Percentiles rank a stretch among this genome's conserved stretches.
phyloP scores from a whole-genome alignment of 73 alveolate species.

The Stentor coeruleus region DNA sequence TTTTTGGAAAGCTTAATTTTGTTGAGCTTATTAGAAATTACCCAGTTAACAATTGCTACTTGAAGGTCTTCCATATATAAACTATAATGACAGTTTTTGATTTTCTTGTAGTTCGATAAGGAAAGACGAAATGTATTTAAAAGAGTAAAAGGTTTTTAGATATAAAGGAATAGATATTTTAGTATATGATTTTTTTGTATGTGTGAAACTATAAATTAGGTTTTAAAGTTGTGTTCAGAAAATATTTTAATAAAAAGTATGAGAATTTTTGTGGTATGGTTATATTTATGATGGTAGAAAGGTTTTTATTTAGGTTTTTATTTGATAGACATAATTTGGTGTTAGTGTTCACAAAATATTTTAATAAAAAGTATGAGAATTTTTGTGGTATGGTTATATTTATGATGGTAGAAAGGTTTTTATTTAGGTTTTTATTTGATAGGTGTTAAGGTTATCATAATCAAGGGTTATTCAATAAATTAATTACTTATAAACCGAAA shows the following conservation, averaged over 20 bases:
- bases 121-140: neutral
- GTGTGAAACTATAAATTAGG: too few relatives aligned
- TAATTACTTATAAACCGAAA: too few relatives aligned
- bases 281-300: neutral
- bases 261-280: neutral
- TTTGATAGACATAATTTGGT: neutral
- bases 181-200: too few relatives aligned
- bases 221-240: neutral
- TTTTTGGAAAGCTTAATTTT: neutral
- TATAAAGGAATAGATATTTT: too few relatives aligned
- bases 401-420: too few relatives aligned
- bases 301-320: neutral
- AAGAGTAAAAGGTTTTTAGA: neutral
- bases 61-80: neutral
- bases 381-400: neutral
- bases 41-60: neutral
- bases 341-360: too few relatives aligned
- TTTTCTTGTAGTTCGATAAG: neutral
- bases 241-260: too few relatives aligned
- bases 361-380: neutral
- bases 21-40: neutral
- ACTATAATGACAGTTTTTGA: neutral
- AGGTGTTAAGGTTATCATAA: too few relatives aligned
- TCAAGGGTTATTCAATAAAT: too few relatives aligned
- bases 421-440: too few relatives aligned